Evolutionary conservation across 441 rosid species (phyloP), one percentile per base, ranked within the genome.

Genomic region (Codiaeum variegatum): DNA sequence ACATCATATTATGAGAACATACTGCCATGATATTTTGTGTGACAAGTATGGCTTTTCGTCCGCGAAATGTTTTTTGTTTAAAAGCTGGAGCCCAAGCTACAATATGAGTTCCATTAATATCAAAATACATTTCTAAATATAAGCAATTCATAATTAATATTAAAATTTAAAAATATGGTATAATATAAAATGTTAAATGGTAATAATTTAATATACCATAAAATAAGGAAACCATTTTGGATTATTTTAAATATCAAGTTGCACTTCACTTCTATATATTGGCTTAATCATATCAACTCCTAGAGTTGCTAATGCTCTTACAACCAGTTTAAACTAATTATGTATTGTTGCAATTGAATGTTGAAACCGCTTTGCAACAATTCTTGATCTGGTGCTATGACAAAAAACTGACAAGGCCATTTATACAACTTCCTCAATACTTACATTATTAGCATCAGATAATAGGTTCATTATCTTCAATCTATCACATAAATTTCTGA

Each of bases 21-120:
- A 9, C 42, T 38, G 42, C 11, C 42, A 38, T 38, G 0, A 38
- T 1, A 38, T 38, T 38, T 38, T 38, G 42, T 8, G 19, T 13
- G 19, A 46, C 19, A 46, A 42, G 47, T 1, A 15, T 42, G 11
- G 47, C 47, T 16, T 46, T 44, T 44, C 19, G 12, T 12, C 19
- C 19, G 6, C 46, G 46, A 67, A 49, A 23, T 26, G 29, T 67
- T 51, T 67, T 51, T 13, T 67, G 46, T 36, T 49, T 28, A 21
- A 46, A 51, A 6, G 47, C 19, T 10, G 29, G 44, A 67, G 71
- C 18, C 59, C 59, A 67, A 18, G 15, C 44, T 10, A 29, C 46
- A 2, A 67, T 44, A 29, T 67, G 59, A 29, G 60, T 67, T 3
- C 61, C 61, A 31, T 67, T 60, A 67, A 67, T 67, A 15, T 24